Percentiles rank a stretch among this genome's conserved stretches.
Evolutionary conservation across 495 filamentous ascomycete species (phyloP).

Genomic region (Neurospora sp.): DNA sequence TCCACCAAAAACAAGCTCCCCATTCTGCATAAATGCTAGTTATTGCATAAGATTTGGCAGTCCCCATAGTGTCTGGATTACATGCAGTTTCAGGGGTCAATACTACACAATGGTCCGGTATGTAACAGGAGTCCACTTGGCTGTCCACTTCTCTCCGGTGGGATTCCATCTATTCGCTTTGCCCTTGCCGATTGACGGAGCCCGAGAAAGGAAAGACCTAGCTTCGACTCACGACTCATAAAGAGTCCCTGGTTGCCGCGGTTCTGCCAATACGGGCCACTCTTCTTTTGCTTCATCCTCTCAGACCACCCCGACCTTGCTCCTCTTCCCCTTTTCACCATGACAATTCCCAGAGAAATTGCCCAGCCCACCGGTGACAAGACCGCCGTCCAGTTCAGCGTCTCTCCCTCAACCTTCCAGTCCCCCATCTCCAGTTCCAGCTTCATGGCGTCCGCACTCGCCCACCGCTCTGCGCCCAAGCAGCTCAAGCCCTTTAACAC

Average conservation of each 20-base stretch:
- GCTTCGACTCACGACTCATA: background rate
- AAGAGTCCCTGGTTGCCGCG: background rate
- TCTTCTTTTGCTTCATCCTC: background rate
- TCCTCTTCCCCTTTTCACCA: constrained; percentile 12
- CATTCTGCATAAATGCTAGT: too few relatives aligned
- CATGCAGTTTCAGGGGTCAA: too few relatives aligned
- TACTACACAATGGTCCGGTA: background rate
- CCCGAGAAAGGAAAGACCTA: background rate
- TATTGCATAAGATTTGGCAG: too few relatives aligned
- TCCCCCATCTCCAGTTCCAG: constrained; percentile 42
- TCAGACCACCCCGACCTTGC: background rate
- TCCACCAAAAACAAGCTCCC: too few relatives aligned
- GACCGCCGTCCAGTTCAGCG: constrained; percentile 25
- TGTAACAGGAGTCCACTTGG: background rate
- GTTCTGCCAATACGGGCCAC: background rate
- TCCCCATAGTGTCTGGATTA: too few relatives aligned
- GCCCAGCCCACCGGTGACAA: constrained; percentile 13
- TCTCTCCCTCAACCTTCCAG: constrained; percentile 53
- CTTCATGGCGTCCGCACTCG: constrained; percentile 21
- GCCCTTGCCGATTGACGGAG: background rate
- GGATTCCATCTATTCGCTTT: background rate
- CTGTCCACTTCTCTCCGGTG: background rate
- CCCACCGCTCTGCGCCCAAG: constrained; percentile 40
- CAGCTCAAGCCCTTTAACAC: constrained; percentile 92
- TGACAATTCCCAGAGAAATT: constrained; percentile 37